These are phyloP conservation scores for Dryas integrifolia DNA, from an alignment of 331 rosid genomes.

Conservation along the genomic window DNA sequence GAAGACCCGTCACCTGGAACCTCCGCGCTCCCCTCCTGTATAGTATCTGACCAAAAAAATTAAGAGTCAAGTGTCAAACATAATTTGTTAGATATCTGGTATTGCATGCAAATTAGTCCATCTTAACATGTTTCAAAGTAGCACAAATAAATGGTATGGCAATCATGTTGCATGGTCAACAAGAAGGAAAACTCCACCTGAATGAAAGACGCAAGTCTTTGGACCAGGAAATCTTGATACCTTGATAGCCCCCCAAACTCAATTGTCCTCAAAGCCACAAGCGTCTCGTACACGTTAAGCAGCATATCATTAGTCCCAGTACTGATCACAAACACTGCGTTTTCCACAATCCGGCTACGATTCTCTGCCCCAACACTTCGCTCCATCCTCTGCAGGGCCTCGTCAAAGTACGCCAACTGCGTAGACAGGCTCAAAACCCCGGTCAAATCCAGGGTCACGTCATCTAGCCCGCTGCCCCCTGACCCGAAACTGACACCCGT, in stretches of 20 bases:
- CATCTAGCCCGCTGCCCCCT: slow-evolving; percentile 41
- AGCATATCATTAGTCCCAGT: slow-evolving; percentile 46
- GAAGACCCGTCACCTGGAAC: slow-evolving; percentile 42
- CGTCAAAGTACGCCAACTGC: slow-evolving; percentile 36
- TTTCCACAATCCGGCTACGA: slow-evolving; percentile 14
- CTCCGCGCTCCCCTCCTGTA: slow-evolving; percentile 32
- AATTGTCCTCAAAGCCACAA: not conserved
- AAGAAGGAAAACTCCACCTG: slow-evolving; percentile 21
- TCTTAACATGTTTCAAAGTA: too few species aligned
- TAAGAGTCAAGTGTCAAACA: too few species aligned
- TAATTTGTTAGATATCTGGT: too few species aligned
- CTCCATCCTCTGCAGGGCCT: slow-evolving; percentile 25
- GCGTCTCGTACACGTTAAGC: slow-evolving; percentile 23
- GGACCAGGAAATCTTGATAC: slow-evolving; percentile 38
- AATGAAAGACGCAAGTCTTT: slow-evolving; percentile 27
- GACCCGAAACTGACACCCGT: slow-evolving; percentile 51
- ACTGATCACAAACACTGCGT: slow-evolving; percentile 41
- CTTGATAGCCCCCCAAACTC: not conserved
- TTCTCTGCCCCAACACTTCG: slow-evolving; percentile 25
- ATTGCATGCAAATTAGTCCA: too few species aligned
- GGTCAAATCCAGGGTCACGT: not conserved
- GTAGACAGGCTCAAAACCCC: not conserved
- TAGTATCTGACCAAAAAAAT: slow-evolving; percentile 19
- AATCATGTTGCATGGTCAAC: too few species aligned
- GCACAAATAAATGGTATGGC: too few species aligned